A percentile compares a stretch with the other conserved stretches of the same genome.
phyloP scores from a whole-genome alignment of 2,329 filamentous ascomycete species.

The Pleomassaria siparia region DNA sequence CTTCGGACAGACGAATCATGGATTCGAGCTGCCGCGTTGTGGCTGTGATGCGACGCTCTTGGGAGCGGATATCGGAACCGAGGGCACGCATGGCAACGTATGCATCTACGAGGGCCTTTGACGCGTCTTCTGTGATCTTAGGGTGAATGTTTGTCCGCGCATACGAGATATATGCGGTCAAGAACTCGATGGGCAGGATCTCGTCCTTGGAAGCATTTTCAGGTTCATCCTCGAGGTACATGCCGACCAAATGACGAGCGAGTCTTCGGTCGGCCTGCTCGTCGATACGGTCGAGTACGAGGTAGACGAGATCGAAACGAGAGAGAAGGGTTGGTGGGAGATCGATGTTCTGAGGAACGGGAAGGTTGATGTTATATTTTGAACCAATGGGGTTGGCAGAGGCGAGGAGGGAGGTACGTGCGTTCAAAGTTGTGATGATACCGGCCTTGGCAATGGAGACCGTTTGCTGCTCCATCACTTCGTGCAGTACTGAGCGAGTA shows the following conservation, averaged over 20 bases:
- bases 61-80: slow-evolving; percentile 68
- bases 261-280: slow-evolving; percentile 86
- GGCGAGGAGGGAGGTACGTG: slow-evolving; percentile 90
- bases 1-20: slow-evolving; percentile 96
- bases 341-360: slow-evolving; percentile 97
- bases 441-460: slow-evolving; percentile 77
- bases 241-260: slow-evolving; percentile 88
- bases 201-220: slow-evolving; percentile 79
- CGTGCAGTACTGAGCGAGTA: slow-evolving; percentile 72
- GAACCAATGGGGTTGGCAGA: slow-evolving; percentile 98
- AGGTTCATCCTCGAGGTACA: slow-evolving; percentile 94
- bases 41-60: slow-evolving; percentile 95
- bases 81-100: slow-evolving; percentile 96
- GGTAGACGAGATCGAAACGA: slow-evolving; percentile 94
- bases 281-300: slow-evolving; percentile 91
- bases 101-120: slow-evolving; percentile 78
- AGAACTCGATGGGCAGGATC: slow-evolving; percentile 83
- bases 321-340: slow-evolving; percentile 92
- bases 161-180: slow-evolving; percentile 96
- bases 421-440: slow-evolving; percentile 87
- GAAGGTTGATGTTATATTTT: slow-evolving; percentile 94
- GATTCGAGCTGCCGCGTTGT: slow-evolving; percentile 95
- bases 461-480: slow-evolving; percentile 81
- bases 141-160: slow-evolving; percentile 86
- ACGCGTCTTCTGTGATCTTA: slow-evolving; percentile 74